These are phyloP conservation scores for Rhodotorula sphaerocarpa DNA, from an alignment of 768 basidiomycete genomes.

Conservation along the genomic window DNA sequence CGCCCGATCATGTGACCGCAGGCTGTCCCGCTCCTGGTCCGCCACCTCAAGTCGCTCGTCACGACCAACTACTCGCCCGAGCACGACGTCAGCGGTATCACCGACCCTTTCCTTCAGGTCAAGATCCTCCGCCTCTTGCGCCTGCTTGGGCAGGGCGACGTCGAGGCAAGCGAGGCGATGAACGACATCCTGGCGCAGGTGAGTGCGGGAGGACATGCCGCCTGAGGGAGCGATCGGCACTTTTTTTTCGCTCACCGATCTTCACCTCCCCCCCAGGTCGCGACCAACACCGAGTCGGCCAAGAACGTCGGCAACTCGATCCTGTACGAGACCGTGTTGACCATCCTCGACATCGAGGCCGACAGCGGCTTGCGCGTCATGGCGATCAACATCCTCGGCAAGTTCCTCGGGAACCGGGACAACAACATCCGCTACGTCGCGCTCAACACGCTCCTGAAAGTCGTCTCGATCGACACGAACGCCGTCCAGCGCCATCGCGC, in stretches of 20 bases:
- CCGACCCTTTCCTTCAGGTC: slow-evolving; percentile 86
- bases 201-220: slow-evolving; percentile 36
- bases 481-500: slow-evolving; percentile 97
- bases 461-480: slow-evolving; percentile 93
- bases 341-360: slow-evolving; percentile 92
- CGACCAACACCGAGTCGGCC: slow-evolving; percentile 94
- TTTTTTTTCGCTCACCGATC: neutral
- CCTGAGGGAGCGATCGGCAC: neutral
- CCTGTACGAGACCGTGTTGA: slow-evolving; percentile 91
- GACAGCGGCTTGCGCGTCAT: slow-evolving; percentile 92
- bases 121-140: slow-evolving; percentile 84
- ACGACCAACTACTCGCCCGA: slow-evolving; percentile 97
- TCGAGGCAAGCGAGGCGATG: slow-evolving; percentile 85
- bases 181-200: slow-evolving; percentile 97
- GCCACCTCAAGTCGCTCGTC: slow-evolving; percentile 85
- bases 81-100: slow-evolving; percentile 98
- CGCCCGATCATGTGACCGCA: slow-evolving; percentile 40
- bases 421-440: slow-evolving; percentile 99
- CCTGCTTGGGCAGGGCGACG: slow-evolving; percentile 76
- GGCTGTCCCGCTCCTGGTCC: slow-evolving; percentile 87
- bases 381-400: slow-evolving; percentile 99
- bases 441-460: slow-evolving; percentile 94
- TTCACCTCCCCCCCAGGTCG: slow-evolving; percentile 54
- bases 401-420: slow-evolving; percentile 92
- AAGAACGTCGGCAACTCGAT: slow-evolving; percentile 99